Conservation (phyloP, 1,284 basidiomycete species). For the Sporisorium iseilematis-ciliati region DNA sequence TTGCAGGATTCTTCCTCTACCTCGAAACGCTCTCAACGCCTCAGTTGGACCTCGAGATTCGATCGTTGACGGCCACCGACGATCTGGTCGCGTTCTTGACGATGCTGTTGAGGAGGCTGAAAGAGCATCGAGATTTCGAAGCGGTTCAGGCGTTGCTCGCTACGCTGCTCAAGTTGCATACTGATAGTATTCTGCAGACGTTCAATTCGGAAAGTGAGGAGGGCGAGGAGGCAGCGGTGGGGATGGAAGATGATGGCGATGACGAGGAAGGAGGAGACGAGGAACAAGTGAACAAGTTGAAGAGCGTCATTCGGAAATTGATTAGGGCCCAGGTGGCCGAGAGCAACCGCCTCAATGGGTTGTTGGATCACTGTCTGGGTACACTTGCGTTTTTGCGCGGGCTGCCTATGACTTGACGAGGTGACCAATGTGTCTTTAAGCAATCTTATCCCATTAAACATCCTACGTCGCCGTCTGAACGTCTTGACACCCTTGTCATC, state of each 20-base stretch:
- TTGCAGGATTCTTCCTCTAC: constrained; percentile 79
- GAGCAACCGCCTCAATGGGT: constrained; percentile 51
- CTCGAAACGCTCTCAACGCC: constrained; percentile 89
- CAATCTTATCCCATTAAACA: neutral
- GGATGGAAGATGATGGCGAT: constrained; percentile 26
- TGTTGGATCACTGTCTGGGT: constrained; percentile 66
- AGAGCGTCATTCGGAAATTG: constrained; percentile 43
- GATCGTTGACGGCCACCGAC: constrained; percentile 78
- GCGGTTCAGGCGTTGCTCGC: constrained; percentile 90
- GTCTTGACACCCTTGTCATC: neutral
- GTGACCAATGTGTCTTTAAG: neutral
- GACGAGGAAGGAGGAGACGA: constrained; percentile 19
- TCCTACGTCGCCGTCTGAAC: neutral
- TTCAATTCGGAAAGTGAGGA: constrained; percentile 76
- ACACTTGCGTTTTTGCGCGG: constrained; percentile 64
- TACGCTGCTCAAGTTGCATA: constrained; percentile 86
- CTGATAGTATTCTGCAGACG: constrained; percentile 73
- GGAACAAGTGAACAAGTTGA: constrained; percentile 43
- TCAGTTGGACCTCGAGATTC: constrained; percentile 89
- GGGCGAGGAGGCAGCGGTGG: constrained; percentile 70
- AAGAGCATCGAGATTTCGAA: constrained; percentile 89
- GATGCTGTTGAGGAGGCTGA: constrained; percentile 80
- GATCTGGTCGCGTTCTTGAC: constrained; percentile 79
- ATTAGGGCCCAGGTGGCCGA: constrained; percentile 56
- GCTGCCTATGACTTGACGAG: constrained; percentile 55